Percentiles rank a stretch among this genome's conserved stretches.
Evolutionary conservation across 169 alveolate genomes (phyloP).

Genomic region (Perkinsus marinus): DNA sequence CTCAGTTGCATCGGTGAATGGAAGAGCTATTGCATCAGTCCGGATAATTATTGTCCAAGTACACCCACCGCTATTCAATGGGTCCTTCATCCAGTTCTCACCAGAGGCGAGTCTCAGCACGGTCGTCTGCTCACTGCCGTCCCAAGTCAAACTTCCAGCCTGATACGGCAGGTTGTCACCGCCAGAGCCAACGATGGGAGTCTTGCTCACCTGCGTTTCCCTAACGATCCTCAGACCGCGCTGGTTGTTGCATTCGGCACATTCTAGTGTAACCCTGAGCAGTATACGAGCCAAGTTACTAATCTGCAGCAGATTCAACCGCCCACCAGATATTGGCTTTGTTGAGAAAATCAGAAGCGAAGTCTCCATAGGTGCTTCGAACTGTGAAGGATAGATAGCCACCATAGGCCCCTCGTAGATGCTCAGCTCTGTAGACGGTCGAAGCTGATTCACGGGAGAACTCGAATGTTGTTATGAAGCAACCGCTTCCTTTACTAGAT

Average conservation of each 20-base stretch:
- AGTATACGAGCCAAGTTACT: no score
- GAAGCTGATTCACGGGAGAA: no score
- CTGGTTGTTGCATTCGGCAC: not conserved
- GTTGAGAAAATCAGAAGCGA: not conserved
- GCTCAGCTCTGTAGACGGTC: not conserved
- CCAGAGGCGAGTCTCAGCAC: not conserved
- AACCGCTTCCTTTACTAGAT: no score
- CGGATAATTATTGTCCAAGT: not conserved
- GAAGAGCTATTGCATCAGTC: not conserved
- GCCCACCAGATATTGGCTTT: not conserved
- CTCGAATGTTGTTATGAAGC: no score
- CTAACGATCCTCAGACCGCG: not conserved
- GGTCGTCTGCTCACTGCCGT: not conserved
- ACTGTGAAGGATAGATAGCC: not conserved
- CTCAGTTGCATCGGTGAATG: not conserved
- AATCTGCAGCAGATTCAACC: no score
- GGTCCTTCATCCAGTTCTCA: not conserved
- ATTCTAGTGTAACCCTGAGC: not conserved
- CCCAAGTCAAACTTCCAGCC: not conserved
- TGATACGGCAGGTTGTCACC: not conserved
- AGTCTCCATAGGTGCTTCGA: not conserved
- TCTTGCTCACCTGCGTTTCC: not conserved
- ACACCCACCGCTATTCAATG: not conserved
- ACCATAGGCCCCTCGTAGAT: not conserved
- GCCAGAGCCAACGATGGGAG: not conserved